Base-by-base conservation (phyloP, 139 green algal species). In the Parachlorella kessleri region DNA sequence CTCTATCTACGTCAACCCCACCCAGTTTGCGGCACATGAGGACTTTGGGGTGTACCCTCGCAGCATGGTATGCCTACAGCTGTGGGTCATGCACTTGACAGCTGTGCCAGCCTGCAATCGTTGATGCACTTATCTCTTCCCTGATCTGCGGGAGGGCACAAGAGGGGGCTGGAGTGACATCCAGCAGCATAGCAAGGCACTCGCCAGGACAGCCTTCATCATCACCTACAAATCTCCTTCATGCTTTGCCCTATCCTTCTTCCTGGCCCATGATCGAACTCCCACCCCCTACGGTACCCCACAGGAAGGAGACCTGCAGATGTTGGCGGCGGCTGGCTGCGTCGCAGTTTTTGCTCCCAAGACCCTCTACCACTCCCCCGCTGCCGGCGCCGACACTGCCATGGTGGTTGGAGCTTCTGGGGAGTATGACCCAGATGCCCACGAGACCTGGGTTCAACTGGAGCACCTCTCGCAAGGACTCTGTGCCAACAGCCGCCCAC, bases 1-100 rank as follows among this genome's bases (percentile, higher is more conserved):
- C 0, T 98, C 92, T 36, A 96, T 99, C 9, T 99, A 99, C 81
- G 91, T 99, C 67, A 99, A 99, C 78, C 95, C 96, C 7, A 97
- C 91, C 23, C 96, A 99, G 90, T 90, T 93, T n/a, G 74, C 70
- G 55, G 85, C 84, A 6, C 77, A 94, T 36, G 97, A 99, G 75
- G 97, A 99, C 81, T 98, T 99, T 87, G 92, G 93, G 30, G 86
- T 93, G 1, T 99, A 99, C 78, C 97, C 97, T 0, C 74, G 92
- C 4, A 79, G 93, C 55, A 18, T 86, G 53, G 92, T 94, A 75
- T 66, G 89, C 42, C 35, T 24, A 24, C 37, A 55, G 48, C 48
- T 59, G 48, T 18, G 48, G 10, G 48, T 18, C 10, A 10, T 59
- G 48, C 48, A 18, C 48, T 28, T 59, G 10, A 28, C 48, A 59